Conservation (phyloP, 441 rosid species). For the Capsella rubella region DNA sequence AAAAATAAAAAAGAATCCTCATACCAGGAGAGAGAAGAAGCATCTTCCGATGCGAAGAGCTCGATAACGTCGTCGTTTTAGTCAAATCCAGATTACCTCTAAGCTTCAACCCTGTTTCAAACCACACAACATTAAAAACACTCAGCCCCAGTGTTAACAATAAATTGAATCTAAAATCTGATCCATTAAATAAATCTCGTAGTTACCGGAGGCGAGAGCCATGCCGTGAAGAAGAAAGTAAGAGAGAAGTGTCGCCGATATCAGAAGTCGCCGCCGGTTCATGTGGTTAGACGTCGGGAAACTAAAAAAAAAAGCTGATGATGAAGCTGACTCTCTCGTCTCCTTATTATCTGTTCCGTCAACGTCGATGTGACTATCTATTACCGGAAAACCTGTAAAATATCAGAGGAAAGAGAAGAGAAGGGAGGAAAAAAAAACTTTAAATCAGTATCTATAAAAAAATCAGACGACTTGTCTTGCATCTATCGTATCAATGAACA, state of each 20-base stretch:
- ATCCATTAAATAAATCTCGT: background rate
- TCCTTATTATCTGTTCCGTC: background rate
- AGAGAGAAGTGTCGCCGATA: conserved; percentile 22
- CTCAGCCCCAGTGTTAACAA: conserved; percentile 10
- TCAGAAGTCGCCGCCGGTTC: conserved; percentile 37
- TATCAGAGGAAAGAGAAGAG: background rate
- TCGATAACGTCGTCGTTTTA: conserved; percentile 21
- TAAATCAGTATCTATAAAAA: background rate
- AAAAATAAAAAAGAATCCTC: background rate
- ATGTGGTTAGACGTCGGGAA: conserved; percentile 21
- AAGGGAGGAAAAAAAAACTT: background rate
- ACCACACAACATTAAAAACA: background rate
- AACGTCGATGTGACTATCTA: conserved; percentile 16
- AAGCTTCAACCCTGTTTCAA: conserved; percentile 33
- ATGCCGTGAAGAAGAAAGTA: conserved; percentile 15
- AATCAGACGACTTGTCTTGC: conserved; percentile 16
- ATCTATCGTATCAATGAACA: conserved; percentile 35
- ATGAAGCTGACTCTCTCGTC: conserved; percentile 4
- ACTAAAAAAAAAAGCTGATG: background rate
- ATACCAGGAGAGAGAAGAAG: conserved; percentile 55
- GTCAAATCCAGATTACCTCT: conserved; percentile 24
- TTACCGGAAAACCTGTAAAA: conserved; percentile 28
- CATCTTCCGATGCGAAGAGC: conserved; percentile 57
- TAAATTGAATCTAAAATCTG: background rate
- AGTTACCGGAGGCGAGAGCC: conserved; percentile 19